Evolutionary conservation across 1,284 basidiomycete species (phyloP), one percentile per base, ranked within the genome.

Genomic region (Pulveroboletus sp.): DNA sequence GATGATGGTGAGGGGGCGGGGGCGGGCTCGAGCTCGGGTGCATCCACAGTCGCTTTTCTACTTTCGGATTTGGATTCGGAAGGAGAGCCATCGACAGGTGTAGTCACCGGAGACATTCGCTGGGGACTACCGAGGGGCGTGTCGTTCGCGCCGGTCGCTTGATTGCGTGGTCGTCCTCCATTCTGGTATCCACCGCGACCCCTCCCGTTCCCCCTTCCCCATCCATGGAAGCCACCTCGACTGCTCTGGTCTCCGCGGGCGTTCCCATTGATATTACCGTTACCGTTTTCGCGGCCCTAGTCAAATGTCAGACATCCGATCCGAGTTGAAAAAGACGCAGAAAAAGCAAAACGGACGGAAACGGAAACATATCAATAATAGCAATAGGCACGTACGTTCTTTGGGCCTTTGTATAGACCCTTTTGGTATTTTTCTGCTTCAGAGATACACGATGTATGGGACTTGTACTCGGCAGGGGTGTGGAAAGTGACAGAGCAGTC

Each of bases 381-480:
- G 29, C n/a, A n/a, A n/a, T 17, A 3, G 12, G 24, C 25, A 51
- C 62, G 33, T 36, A 72, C 68, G 15, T 26, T 66, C 55, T 64
- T 65, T 1, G 43, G 43, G 8, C 60, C 67, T 24, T 63, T 72
- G 74, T 94, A 96, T 50, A 96, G 72, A 54, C 80, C 77, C 69
- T 92, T 92, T 76, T 96, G 86, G 69, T 96, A 96, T 73, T 96
- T 95, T 72, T 96, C 91, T 5, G 91, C 94, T 75, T 96, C 94
- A 52, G 82, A 85, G 48, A 96, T 87, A 72, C 94, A 96, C 25
- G 83, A 80, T 15, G 91, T 95, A 70, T 96, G 94, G 3, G 73
- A 75, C 72, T 92, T 93, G 80, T 87, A 96, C 58, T 94, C 85
- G 10, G 81, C 80, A 3, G 87, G 87, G 14, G 81, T 81, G 45